Evolutionary conservation across 345 rosid genomes (phyloP).

Genomic region (Euclidium syriacum): DNA sequence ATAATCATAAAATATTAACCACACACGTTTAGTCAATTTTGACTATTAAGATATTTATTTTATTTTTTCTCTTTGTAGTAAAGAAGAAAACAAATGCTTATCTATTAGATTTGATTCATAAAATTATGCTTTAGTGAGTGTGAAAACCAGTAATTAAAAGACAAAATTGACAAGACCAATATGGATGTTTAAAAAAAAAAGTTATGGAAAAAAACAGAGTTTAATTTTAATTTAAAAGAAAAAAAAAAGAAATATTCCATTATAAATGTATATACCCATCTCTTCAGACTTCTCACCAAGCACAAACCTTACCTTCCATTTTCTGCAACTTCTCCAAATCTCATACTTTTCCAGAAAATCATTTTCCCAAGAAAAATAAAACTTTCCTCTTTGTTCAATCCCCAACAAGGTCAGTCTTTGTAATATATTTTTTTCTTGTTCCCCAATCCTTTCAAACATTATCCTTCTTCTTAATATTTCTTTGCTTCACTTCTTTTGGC

Average conservation of each 20-base stretch:
- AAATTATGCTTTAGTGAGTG: conserved; percentile 21
- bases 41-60: not conserved
- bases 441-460: conserved; percentile 36
- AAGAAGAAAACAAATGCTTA: conserved; percentile 18
- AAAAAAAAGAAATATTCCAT: not conserved
- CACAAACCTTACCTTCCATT: conserved; percentile 34
- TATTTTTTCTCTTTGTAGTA: not conserved
- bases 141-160: conserved; percentile 12
- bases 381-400: conserved; percentile 26
- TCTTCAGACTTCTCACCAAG: conserved; percentile 34
- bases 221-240: not conserved
- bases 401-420: conserved; percentile 33
- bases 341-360: conserved; percentile 37
- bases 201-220: not conserved
- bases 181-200: conserved; percentile 23
- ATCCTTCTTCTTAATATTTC: conserved; percentile 31
- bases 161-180: conserved; percentile 23
- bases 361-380: conserved; percentile 30
- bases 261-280: conserved; percentile 34
- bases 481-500: conserved; percentile 38
- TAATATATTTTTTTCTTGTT: conserved; percentile 16
- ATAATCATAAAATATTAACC: not conserved
- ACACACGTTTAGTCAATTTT: conserved; percentile 8
- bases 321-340: conserved; percentile 37
- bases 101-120: conserved; percentile 4